phyloP scores from a whole-genome alignment of 2,329 filamentous ascomycete genomes.

The Fusarium sp. region DNA sequence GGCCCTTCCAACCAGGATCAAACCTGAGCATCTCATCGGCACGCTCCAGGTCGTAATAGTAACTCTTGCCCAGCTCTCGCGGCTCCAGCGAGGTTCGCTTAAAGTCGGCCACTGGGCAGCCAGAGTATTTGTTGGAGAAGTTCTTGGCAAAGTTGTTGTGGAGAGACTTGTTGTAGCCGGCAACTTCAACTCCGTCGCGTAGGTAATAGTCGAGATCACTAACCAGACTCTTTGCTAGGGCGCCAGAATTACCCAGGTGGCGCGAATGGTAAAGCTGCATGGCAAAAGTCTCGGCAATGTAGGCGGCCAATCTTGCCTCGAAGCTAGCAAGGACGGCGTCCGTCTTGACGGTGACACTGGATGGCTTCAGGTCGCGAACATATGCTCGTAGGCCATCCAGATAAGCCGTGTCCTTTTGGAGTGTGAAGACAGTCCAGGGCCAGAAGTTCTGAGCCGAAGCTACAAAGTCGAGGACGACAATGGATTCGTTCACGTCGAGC shows the following conservation, averaged over 20 bases:
- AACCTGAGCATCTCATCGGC: constrained; percentile 81
- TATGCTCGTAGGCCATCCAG: constrained; percentile 79
- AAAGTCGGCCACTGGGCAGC: constrained; percentile 80
- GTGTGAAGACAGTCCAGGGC: constrained; percentile 90
- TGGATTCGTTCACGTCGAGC: constrained; percentile 72
- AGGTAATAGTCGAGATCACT: constrained; percentile 83
- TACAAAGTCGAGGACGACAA: constrained; percentile 87
- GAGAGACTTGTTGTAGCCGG: constrained; percentile 86
- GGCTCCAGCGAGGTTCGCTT: constrained; percentile 78
- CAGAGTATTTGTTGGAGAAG: constrained; percentile 80
- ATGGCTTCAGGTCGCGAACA: constrained; percentile 68
- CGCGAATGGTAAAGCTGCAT: constrained; percentile 91
- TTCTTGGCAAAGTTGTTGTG: constrained; percentile 89
- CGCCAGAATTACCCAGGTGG: constrained; percentile 75
- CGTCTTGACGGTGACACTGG: constrained; percentile 64
- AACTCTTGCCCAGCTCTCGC: constrained; percentile 77
- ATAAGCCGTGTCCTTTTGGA: constrained; percentile 80
- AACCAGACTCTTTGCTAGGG: constrained; percentile 77
- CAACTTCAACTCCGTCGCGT: constrained; percentile 81
- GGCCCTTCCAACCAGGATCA: constrained; percentile 81
- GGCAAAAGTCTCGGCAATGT: constrained; percentile 87
- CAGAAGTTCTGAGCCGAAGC: constrained; percentile 91
- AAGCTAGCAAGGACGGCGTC: constrained; percentile 69
- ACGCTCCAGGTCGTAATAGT: constrained; percentile 85
- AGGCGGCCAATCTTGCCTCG: constrained; percentile 79